These are phyloP conservation scores for Citrus trifoliata DNA, from an alignment of 345 rosid genomes.

Conservation along the genomic window DNA sequence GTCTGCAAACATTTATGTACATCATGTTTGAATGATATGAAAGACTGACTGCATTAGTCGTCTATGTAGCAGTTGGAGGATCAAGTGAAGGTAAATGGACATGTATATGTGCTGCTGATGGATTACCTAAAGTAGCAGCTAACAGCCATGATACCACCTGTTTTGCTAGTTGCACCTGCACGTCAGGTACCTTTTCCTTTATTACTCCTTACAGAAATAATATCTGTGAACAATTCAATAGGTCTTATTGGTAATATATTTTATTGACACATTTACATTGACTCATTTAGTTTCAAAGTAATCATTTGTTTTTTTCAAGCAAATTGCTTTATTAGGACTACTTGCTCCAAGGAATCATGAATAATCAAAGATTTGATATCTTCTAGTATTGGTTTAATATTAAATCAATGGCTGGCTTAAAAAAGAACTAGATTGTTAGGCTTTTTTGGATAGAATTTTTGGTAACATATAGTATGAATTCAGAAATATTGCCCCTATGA, in stretches of 20 bases:
- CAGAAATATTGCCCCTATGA: not conserved
- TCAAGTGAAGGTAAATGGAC: constrained; percentile 51
- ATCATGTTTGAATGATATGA: not conserved
- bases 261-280: not conserved
- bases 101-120: constrained; percentile 67
- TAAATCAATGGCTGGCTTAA: not conserved
- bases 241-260: not conserved
- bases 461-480: not conserved
- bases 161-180: constrained; percentile 85
- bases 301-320: not conserved
- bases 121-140: constrained; percentile 63
- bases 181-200: constrained; percentile 55
- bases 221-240: not conserved
- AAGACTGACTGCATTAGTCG: constrained; percentile 12
- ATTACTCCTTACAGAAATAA: not conserved
- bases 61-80: constrained; percentile 34
- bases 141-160: constrained; percentile 46
- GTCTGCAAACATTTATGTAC: not conserved
- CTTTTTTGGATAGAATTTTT: not conserved
- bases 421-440: not conserved
- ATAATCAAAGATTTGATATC: not conserved
- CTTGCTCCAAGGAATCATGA: not conserved
- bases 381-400: not conserved
- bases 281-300: not conserved
- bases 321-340: not conserved